phyloP scores from a whole-genome alignment of 768 basidiomycete genomes.

The Galerina sulciceps region DNA sequence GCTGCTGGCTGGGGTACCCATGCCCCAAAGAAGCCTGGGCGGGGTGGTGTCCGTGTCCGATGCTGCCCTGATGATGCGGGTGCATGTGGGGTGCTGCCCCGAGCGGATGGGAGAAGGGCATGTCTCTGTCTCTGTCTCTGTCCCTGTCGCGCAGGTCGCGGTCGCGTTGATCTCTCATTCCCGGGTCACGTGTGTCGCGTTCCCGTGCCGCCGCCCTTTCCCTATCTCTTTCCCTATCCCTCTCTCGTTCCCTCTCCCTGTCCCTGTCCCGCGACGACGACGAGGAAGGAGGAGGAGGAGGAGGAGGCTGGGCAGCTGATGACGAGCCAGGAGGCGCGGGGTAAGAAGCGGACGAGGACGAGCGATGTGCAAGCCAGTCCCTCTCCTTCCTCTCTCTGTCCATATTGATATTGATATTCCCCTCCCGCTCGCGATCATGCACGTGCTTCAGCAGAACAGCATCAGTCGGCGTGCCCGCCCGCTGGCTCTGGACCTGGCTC shows the following conservation, averaged over 20 bases:
- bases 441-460: not conserved
- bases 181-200: not conserved
- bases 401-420: too few species aligned
- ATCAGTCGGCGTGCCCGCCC: not conserved
- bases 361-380: conserved; percentile 2
- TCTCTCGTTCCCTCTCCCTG: conserved; percentile 20
- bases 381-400: conserved; percentile 3
- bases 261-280: too few species aligned
- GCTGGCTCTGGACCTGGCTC: too few species aligned
- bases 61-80: not conserved
- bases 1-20: not conserved
- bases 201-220: not conserved
- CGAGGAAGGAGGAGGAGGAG: too few species aligned
- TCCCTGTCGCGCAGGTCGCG: not conserved
- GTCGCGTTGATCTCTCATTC: not conserved
- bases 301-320: too few species aligned
- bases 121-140: not conserved
- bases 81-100: not conserved
- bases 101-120: too few species aligned
- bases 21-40: not conserved
- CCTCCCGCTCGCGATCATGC: not conserved
- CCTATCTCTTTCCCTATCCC: conserved; percentile 6
- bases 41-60: not conserved
- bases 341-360: too few species aligned
- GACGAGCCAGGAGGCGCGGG: too few species aligned